Evolutionary conservation across 257 asterid species (phyloP), one percentile per base, ranked within the genome.

Genomic region (Solanum chmielewskii): DNA sequence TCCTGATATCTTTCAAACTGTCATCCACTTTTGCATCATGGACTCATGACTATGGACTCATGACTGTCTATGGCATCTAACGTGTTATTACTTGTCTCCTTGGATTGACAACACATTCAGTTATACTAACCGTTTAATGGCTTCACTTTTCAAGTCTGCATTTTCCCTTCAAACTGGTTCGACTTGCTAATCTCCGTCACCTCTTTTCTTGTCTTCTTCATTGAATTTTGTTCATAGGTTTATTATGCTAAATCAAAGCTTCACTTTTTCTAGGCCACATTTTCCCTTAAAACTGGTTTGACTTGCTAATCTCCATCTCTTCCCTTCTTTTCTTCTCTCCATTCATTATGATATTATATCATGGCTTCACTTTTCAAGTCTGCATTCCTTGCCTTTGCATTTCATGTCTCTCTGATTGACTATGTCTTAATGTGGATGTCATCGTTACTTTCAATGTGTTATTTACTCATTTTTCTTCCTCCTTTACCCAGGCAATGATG

Each of bases 401-500:
- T 44, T 21, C 31, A 37, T 21, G 20, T 74, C 18, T 74, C 18
- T 37, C 29, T 11, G 52, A 21, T 74, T 39, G 31, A 74, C 52
- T 21, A 20, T 39, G 25, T 74, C 33, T 21, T 39, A 11, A 37
- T 11, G 82, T 74, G 14, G 15, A 33, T 71, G 78, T 71, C 4
- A 3, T 10, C 1, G n/a, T 31, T 31, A 12, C 13, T 71, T 71
- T 71, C 27, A 15, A 27, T 71, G 44, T 71, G 78, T 16, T 71
- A 71, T 71, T 71, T 71, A 33, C 70, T 64, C 70, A 64, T 64
- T 4, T 20, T 25, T 11, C 29, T 59, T 60, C 41, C 86, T 71
- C 23, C 44, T 39, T 5, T 71, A 37, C 69, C 60, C 89, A 88
- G 90, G 88, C 90, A 29, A 91, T 91, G 93, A 91, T 91, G 93